A percentile compares a stretch with the other conserved stretches of the same genome.
phyloP scores from a whole-genome alignment of 1,284 basidiomycete genomes.

The Amylostereum areolatum region DNA sequence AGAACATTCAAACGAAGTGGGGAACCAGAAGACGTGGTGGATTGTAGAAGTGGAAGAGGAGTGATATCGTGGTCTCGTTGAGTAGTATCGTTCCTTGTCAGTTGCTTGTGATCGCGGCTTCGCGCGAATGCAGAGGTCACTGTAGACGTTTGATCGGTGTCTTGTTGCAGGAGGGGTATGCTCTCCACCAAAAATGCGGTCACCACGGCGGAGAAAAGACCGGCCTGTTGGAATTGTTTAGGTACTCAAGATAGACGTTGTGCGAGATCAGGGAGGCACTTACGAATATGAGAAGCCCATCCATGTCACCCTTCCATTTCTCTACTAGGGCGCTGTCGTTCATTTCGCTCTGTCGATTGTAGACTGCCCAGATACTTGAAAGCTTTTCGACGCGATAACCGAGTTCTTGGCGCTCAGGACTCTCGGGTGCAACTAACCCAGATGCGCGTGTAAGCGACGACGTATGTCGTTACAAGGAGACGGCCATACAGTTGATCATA shows the following conservation, averaged over 20 bases:
- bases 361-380: constrained; percentile 9
- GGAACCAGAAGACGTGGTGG: background rate
- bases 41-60: background rate
- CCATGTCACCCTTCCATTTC: constrained; percentile 10
- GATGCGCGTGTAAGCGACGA: no score
- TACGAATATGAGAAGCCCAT: constrained; percentile 11
- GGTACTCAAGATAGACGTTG: no score
- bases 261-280: no score
- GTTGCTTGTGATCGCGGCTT: no score
- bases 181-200: constrained; percentile 15
- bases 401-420: no score
- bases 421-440: no score
- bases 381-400: no score
- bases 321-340: constrained; percentile 6
- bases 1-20: constrained; percentile 6
- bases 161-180: constrained; percentile 7
- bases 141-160: constrained; percentile 6
- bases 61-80: background rate
- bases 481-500: no score
- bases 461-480: no score
- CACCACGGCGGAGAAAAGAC: constrained; percentile 18
- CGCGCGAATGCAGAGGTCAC: no score
- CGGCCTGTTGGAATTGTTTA: no score
- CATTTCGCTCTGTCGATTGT: constrained; percentile 1
- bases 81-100: no score